Evolutionary conservation across 176 grass and related monocot species (phyloP).

Genomic region (Dactylis glomerata): DNA sequence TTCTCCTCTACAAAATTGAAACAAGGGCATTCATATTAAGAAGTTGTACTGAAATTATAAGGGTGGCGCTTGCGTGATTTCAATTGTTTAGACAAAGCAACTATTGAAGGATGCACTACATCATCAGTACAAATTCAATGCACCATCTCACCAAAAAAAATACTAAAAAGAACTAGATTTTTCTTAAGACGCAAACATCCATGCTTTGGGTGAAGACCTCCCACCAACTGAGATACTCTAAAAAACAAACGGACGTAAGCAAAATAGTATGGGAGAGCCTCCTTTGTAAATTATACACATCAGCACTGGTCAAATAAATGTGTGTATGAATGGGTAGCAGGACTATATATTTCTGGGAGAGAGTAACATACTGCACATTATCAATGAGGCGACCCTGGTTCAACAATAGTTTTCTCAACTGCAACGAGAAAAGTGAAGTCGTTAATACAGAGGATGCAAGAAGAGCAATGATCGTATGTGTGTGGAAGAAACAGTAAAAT

Average conservation of each 20-base stretch:
- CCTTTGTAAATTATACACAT: not conserved
- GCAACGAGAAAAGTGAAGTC: constrained; percentile 12
- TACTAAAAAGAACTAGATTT: not conserved
- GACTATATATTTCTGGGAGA: not conserved
- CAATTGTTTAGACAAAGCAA: too few species aligned
- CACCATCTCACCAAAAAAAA: too few species aligned
- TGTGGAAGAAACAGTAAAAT: not conserved
- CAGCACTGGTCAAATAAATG: not conserved
- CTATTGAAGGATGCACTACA: too few species aligned
- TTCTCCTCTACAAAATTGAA: constrained; percentile 60
- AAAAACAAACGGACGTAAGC: not conserved
- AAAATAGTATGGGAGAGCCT: not conserved
- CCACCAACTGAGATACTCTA: not conserved
- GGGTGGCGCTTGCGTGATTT: too few species aligned
- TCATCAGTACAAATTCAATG: too few species aligned
- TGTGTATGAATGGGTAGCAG: not conserved
- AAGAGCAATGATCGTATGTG: not conserved
- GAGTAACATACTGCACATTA: constrained; percentile 55
- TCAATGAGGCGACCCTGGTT: constrained; percentile 51
- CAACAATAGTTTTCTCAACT: constrained; percentile 58
- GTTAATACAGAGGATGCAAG: constrained; percentile 8
- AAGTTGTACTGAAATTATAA: not conserved
- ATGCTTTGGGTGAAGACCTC: not conserved
- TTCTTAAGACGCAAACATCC: not conserved
- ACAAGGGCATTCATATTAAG: not conserved